phyloP scores from a whole-genome alignment of 805 yeast genomes.

The Jamesozyma jinghongensis region DNA sequence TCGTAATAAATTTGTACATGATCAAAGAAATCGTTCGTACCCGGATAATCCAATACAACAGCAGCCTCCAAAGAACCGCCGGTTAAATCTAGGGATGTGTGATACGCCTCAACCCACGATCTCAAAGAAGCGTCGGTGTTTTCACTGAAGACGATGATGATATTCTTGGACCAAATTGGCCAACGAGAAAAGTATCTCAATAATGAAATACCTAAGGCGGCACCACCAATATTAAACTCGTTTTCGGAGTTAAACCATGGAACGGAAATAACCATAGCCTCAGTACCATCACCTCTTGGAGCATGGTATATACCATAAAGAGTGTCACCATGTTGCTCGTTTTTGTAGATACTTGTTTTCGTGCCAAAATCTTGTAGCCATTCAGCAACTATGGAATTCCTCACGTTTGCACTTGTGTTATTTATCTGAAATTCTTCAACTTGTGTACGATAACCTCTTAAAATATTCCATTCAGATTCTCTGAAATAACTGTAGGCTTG shows the following conservation, averaged over 20 bases:
- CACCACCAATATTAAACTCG: conserved; percentile 67
- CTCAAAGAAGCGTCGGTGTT: conserved; percentile 61
- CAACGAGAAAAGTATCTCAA: conserved; percentile 74
- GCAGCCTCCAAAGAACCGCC: conserved; percentile 95
- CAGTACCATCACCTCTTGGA: conserved; percentile 93
- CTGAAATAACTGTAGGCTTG: conserved; percentile 88
- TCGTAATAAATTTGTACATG: conserved; percentile 68
- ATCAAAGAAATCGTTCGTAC: conserved; percentile 56
- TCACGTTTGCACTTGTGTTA: conserved; percentile 18
- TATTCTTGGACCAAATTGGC: conserved; percentile 94
- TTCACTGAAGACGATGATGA: conserved; percentile 74
- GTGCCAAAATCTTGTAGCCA: conserved; percentile 72
- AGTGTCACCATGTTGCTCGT: conserved; percentile 36
- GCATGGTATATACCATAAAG: conserved; percentile 82
- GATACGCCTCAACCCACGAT: conserved; percentile 92
- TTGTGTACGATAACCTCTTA: conserved; percentile 65
- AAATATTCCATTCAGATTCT: conserved; percentile 88
- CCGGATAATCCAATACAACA: conserved; percentile 69
- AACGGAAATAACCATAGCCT: conserved; percentile 81
- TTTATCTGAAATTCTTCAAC: conserved; percentile 29
- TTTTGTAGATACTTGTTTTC: conserved; percentile 44
- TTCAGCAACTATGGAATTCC: conserved; percentile 39
- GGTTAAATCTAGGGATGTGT: conserved; percentile 69
- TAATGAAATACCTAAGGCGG: conserved; percentile 60
- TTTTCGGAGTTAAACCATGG: conserved; percentile 74